These are phyloP conservation scores for Parathielavia appendiculata DNA, from an alignment of 495 filamentous ascomycete genomes.

Conservation along the genomic window DNA sequence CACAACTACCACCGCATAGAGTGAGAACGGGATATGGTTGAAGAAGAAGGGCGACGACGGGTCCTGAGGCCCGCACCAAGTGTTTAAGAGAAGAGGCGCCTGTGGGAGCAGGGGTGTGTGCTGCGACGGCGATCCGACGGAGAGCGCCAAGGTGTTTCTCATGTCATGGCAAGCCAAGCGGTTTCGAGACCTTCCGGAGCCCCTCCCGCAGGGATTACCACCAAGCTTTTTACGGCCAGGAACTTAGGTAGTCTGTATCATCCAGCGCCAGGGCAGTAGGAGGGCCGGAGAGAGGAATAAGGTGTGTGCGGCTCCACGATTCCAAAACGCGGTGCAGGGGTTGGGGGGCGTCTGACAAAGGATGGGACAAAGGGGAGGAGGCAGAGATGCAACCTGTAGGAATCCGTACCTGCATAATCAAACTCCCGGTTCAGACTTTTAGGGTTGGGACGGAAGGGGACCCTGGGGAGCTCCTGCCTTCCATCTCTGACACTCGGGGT, in stretches of 20 bases:
- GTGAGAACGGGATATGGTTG: conserved; percentile 32
- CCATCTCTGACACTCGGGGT: neutral
- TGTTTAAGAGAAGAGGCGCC: conserved; percentile 23
- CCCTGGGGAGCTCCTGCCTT: neutral
- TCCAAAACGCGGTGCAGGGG: conserved; percentile 43
- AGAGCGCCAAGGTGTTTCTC: conserved; percentile 40
- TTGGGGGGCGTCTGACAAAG: conserved; percentile 24
- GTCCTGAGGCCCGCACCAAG: conserved; percentile 19
- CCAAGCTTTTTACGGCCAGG: conserved; percentile 32
- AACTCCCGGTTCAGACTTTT: neutral
- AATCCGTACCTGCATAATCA: neutral
- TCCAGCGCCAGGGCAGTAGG: conserved; percentile 18
- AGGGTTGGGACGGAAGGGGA: neutral
- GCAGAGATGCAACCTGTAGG: neutral
- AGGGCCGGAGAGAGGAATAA: conserved; percentile 21
- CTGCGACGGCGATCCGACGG: conserved; percentile 27
- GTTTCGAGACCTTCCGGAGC: conserved; percentile 26
- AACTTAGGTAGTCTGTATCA: conserved; percentile 30
- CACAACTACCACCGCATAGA: conserved; percentile 43
- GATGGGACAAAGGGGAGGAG: conserved; percentile 9
- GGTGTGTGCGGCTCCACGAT: conserved; percentile 40
- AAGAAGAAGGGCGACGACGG: conserved; percentile 22
- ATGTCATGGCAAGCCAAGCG: conserved; percentile 34
- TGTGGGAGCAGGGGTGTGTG: conserved; percentile 21
- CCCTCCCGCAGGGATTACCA: conserved; percentile 10